Evolutionary conservation across 2,329 filamentous ascomycete species (phyloP).

Genomic region (Cercospora beticola): DNA sequence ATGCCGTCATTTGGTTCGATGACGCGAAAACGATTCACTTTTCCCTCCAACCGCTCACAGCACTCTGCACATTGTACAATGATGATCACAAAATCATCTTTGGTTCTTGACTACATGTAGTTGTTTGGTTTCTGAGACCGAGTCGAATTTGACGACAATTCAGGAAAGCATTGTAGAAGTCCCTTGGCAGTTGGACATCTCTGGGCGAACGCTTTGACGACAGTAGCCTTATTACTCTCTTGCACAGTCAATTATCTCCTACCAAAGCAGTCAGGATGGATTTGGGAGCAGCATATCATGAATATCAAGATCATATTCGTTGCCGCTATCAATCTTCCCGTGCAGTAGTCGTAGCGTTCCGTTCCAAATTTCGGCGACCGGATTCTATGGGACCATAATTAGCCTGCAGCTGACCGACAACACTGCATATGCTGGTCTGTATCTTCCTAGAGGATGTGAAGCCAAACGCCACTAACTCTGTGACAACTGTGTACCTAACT

Average conservation of each 20-base stretch:
- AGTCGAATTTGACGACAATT: not conserved
- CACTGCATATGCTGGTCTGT: not conserved
- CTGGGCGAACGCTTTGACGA: not conserved
- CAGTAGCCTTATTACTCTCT: not conserved
- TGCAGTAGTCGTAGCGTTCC: not conserved
- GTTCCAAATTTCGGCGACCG: not conserved
- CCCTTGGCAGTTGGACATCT: not conserved
- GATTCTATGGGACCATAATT: not conserved
- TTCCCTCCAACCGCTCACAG: not conserved
- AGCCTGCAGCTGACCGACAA: not conserved
- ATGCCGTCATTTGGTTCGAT: not conserved
- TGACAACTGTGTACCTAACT: not conserved
- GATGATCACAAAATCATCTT: not conserved
- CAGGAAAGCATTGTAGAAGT: not conserved
- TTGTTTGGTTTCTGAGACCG: not conserved
- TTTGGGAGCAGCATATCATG: no score
- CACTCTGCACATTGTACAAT: not conserved
- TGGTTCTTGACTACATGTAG: not conserved
- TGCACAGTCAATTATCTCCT: not conserved
- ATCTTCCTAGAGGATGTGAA: not conserved
- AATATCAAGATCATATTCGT: not conserved
- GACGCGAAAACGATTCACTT: not conserved
- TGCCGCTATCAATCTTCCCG: not conserved
- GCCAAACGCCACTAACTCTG: not conserved
- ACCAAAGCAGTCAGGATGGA: not conserved